Base-by-base conservation (phyloP, 352 stramenopile species). In the Phytophthora uliginosa region DNA sequence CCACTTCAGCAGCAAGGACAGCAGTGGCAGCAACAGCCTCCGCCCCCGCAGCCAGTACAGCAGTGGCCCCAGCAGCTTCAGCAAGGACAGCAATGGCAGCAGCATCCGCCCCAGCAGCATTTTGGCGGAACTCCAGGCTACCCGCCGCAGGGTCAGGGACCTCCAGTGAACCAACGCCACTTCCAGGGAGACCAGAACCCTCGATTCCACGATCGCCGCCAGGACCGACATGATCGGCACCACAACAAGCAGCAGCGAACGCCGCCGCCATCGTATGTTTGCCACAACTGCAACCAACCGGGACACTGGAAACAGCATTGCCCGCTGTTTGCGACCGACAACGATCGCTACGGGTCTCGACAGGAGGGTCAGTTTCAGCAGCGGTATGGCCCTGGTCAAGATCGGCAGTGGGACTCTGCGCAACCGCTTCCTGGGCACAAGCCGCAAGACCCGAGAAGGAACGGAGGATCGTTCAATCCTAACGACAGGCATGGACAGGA, bases 261-360 rank as follows among this genome's bases (percentile, higher is more conserved):
- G 2, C 87, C 87, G 3, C 89, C 87, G 7, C 66, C 77, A 4
- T 87, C 82, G 24, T 96, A 96, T 33, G 78, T 86, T 55, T 96
- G 89, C 50, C 87, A 92, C 64, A 94, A 94, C 38, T 96, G 89
- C 69, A 82, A 82, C 17, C 76, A 86, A 45, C 84, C 86, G 24
- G 89, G 89, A 4, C 89, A 96, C 53, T 96, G 89, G 89, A 95
- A 95, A 42, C 84, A 94, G 24, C 71, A 93, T 17, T 95, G 88
- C 56, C 75, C 85, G 8, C 73, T 89, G 38, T 77, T 73, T 33
- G 54, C 15, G n/a, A 77, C 74, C 40, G 69, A 73, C 13, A 74
- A 64, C 13, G 56, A 73, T 24, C 36, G 56, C 4, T 64, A 38
- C 34, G 51, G 63, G 17, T 63, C 52, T 57, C 55, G 38, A 54